phyloP scores from a whole-genome alignment of 2,329 filamentous ascomycete genomes.

The Cladosporium sp. region DNA sequence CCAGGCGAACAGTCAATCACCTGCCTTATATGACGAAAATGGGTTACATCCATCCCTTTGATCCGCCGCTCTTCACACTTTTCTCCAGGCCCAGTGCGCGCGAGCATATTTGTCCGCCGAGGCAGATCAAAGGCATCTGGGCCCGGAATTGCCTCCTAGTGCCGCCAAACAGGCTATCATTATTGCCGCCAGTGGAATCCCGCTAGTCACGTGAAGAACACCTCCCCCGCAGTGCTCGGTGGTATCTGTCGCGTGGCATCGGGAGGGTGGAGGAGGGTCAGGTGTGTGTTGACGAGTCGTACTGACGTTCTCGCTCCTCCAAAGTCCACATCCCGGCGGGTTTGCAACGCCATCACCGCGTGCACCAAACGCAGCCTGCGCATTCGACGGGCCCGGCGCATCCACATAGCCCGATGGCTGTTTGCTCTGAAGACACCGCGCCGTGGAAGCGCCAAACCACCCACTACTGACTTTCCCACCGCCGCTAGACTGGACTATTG shows the following conservation, averaged over 20 bases:
- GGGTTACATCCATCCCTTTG: background rate
- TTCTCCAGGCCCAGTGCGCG: background rate
- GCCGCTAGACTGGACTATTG: background rate
- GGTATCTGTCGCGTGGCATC: conserved; percentile 9
- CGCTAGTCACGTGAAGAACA: background rate
- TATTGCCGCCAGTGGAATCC: background rate
- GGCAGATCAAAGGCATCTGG: background rate
- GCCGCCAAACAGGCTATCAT: background rate
- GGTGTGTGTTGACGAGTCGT: background rate
- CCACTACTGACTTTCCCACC: conserved; percentile 14
- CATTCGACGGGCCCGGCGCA: conserved; percentile 12
- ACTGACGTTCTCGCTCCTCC: background rate
- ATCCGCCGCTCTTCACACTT: background rate
- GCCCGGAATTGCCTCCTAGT: background rate
- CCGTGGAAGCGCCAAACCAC: conserved; percentile 16
- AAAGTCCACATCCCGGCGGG: conserved; percentile 9
- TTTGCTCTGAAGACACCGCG: background rate
- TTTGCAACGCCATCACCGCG: conserved; percentile 10
- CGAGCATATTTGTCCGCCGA: conserved; percentile 1
- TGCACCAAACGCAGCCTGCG: conserved; percentile 1
- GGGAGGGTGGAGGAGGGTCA: background rate
- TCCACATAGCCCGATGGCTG: conserved; percentile 17
- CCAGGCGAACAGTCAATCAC: background rate
- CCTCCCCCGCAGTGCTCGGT: background rate
- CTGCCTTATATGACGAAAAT: background rate